Evolutionary conservation across 2,329 filamentous ascomycete genomes (phyloP).

Genomic region (Fusarium incarnatum): DNA sequence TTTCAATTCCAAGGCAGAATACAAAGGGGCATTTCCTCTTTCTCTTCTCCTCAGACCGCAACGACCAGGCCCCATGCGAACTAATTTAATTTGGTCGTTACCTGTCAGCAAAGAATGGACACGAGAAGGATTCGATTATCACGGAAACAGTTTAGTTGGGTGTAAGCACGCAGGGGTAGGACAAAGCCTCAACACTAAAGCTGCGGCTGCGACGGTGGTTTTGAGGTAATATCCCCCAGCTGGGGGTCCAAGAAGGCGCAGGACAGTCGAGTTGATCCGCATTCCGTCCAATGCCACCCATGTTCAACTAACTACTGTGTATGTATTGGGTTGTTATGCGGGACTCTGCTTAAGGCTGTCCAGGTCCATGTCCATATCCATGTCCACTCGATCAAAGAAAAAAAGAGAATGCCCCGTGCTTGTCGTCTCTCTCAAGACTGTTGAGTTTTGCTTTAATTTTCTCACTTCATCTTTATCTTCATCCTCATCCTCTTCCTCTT

Average conservation of each 20-base stretch:
- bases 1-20: background rate
- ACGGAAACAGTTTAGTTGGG: background rate
- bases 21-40: slow-evolving; percentile 1
- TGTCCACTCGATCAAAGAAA: slow-evolving; percentile 14
- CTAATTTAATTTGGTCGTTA: background rate
- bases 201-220: background rate
- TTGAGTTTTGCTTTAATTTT: background rate
- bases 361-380: background rate
- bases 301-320: background rate
- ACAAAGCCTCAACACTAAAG: slow-evolving; percentile 5
- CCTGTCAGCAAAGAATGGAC: background rate
- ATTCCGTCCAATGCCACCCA: slow-evolving; percentile 27
- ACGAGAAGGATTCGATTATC: background rate
- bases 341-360: background rate
- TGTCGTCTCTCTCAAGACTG: slow-evolving; percentile 6
- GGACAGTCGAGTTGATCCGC: slow-evolving; percentile 10
- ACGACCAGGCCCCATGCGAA: background rate
- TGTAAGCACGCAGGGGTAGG: slow-evolving; percentile 1
- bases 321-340: slow-evolving; percentile 3
- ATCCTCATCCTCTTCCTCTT: background rate
- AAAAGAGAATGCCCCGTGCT: slow-evolving; percentile 21
- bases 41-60: background rate
- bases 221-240: background rate
- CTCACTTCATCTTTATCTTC: slow-evolving; percentile 1
- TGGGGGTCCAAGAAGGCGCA: slow-evolving; percentile 3